These are phyloP conservation scores for Erysimum cheiranthoides DNA, from an alignment of 345 rosid genomes.

Conservation along the genomic window DNA sequence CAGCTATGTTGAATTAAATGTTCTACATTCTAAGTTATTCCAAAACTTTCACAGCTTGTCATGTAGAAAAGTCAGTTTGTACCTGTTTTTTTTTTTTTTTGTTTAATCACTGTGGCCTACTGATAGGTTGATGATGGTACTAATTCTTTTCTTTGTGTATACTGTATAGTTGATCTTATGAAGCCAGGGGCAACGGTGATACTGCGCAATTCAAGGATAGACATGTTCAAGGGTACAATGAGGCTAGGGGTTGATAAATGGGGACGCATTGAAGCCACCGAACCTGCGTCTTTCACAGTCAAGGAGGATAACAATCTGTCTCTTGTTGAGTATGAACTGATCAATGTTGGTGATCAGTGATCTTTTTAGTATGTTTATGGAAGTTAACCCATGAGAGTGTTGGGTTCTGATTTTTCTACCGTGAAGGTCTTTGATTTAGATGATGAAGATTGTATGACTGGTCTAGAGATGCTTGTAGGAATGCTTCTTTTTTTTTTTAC, in stretches of 20 bases:
- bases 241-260: constrained; percentile 97
- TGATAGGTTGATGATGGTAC: background rate
- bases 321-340: constrained; percentile 85
- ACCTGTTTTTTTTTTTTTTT: background rate
- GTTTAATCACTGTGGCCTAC: background rate
- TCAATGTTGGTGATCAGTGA: constrained; percentile 73
- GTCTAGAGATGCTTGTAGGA: constrained; percentile 32
- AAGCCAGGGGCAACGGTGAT: constrained; percentile 69
- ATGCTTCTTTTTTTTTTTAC: constrained; percentile 27
- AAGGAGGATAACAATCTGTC: constrained; percentile 86
- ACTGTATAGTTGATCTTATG: constrained; percentile 75
- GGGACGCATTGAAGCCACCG: constrained; percentile 88
- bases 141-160: constrained; percentile 14
- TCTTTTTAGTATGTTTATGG: constrained; percentile 37
- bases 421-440: constrained; percentile 33
- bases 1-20: background rate
- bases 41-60: background rate
- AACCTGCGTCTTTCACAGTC: constrained; percentile 65
- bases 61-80: background rate
- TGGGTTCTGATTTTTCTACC: constrained; percentile 41
- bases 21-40: background rate
- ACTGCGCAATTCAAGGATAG: constrained; percentile 89
- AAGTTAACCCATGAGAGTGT: constrained; percentile 45
- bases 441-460: constrained; percentile 34
- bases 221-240: constrained; percentile 98